A percentile compares a stretch with the other conserved stretches of the same genome.
These are phyloP conservation scores for Coemansia sp. DNA, from an alignment of 192 early-diverging fungal genomes.

Conservation along the genomic window DNA sequence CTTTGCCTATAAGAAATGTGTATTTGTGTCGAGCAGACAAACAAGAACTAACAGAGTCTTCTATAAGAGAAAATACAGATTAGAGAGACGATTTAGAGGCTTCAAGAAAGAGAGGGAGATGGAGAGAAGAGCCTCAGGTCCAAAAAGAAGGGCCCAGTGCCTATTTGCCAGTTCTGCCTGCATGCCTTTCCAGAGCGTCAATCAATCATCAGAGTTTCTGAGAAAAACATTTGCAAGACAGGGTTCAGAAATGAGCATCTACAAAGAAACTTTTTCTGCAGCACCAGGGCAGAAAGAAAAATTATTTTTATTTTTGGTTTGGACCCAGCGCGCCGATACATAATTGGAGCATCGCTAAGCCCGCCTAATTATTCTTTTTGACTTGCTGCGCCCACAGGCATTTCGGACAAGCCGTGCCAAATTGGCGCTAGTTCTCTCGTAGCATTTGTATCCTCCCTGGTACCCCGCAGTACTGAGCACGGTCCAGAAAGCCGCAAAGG, in stretches of 20 bases:
- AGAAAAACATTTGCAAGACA: background rate
- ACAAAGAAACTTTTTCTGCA: constrained; percentile 9
- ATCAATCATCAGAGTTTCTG: background rate
- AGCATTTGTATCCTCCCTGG: too few relatives aligned
- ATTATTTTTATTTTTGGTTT: background rate
- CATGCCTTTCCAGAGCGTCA: background rate
- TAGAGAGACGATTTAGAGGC: background rate
- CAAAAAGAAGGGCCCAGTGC: background rate
- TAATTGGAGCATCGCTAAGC: background rate
- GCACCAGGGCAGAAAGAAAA: background rate
- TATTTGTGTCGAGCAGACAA: background rate
- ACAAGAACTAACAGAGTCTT: too few relatives aligned
- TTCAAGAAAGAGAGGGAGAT: background rate
- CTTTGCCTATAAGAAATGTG: background rate
- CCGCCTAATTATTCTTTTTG: background rate
- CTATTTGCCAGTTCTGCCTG: background rate
- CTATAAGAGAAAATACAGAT: background rate
- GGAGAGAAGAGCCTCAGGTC: background rate
- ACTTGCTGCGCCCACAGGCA: background rate
- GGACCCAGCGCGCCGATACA: background rate
- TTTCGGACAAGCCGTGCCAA: too few relatives aligned
- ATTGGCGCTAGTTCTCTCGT: too few relatives aligned
- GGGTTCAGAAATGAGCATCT: background rate
- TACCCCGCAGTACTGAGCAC: too few relatives aligned
- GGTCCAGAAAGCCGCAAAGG: too few relatives aligned